These are phyloP conservation scores for Talaromyces adpressus DNA, from an alignment of 495 filamentous ascomycete species.

Conservation along the genomic window DNA sequence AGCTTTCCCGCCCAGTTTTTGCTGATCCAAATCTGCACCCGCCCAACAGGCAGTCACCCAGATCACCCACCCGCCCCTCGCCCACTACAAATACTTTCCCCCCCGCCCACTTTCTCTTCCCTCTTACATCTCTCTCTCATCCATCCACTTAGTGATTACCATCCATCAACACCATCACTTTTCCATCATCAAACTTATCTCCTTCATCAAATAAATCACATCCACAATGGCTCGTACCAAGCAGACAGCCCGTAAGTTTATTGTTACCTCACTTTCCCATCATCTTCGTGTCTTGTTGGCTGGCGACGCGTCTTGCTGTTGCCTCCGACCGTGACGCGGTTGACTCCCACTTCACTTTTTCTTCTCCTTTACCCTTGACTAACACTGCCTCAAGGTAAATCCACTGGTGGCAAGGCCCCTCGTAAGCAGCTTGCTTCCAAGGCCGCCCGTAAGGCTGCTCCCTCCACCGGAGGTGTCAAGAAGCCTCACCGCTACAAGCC, in stretches of 20 bases:
- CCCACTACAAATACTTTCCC: slow-evolving; percentile 45
- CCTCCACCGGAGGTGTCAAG: slow-evolving; percentile 90
- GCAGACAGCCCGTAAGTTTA: slow-evolving; percentile 91
- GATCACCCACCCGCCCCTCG: slow-evolving; percentile 34
- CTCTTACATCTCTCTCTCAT: slow-evolving; percentile 37
- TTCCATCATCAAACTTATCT: slow-evolving; percentile 36
- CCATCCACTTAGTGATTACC: slow-evolving; percentile 34
- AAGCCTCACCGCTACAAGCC: slow-evolving; percentile 99
- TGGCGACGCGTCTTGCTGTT: slow-evolving; percentile 11
- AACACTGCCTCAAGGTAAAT: slow-evolving; percentile 58
- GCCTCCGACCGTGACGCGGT: slow-evolving; percentile 6
- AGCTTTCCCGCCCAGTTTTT: slow-evolving; percentile 26
- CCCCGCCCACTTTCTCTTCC: slow-evolving; percentile 43
- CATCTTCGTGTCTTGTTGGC: slow-evolving; percentile 16
- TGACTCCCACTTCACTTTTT: slow-evolving; percentile 2
- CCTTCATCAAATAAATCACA: slow-evolving; percentile 41
- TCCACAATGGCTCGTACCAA: slow-evolving; percentile 94
- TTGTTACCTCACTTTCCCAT: slow-evolving; percentile 17
- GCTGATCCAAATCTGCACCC: not conserved
- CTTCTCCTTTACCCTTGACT: slow-evolving; percentile 17
- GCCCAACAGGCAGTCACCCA: slow-evolving; percentile 11
- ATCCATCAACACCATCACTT: slow-evolving; percentile 38
- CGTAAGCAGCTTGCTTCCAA: slow-evolving; percentile 95
- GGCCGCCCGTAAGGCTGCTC: slow-evolving; percentile 71
- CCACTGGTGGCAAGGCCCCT: slow-evolving; percentile 98